A percentile compares a stretch with the other conserved stretches of the same genome.
phyloP scores from a whole-genome alignment of 495 filamentous ascomycete genomes.

The Neurospora sp. region DNA sequence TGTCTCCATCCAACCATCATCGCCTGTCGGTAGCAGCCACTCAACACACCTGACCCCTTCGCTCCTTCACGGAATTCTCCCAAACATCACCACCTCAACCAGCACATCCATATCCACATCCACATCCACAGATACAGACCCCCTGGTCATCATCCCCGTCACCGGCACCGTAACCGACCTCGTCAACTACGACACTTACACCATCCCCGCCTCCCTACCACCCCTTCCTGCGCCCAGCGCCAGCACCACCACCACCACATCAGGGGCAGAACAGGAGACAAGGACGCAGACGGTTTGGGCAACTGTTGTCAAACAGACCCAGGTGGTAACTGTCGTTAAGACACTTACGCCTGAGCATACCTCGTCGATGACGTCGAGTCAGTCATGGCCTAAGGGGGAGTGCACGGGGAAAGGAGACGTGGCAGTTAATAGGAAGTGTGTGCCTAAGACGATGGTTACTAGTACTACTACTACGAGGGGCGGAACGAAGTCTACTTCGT shows the following conservation, averaged over 20 bases:
- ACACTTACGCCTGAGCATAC: not conserved
- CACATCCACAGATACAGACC: not conserved
- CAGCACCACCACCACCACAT: not conserved
- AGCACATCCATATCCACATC: not conserved
- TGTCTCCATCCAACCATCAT: not conserved
- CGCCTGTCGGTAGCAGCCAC: not conserved
- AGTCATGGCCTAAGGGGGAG: not conserved
- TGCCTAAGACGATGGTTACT: not conserved
- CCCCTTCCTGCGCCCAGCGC: not conserved
- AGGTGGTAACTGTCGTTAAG: not conserved
- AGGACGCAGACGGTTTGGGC: not conserved
- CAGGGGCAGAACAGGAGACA: not conserved
- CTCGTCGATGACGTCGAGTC: not conserved
- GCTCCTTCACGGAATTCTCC: not conserved
- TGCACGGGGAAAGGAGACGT: not conserved
- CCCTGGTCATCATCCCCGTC: not conserved
- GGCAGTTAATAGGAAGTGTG: not conserved
- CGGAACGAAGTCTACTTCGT: not conserved
- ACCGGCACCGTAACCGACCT: not conserved
- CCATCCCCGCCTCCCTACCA: not conserved
- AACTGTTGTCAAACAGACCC: not conserved
- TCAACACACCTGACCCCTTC: not conserved
- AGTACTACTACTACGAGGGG: not conserved
- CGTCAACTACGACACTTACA: not conserved
- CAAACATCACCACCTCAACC: not conserved